Base-by-base conservation (phyloP, 148 eudicot genomes). In the Diospyros kaki region DNA sequence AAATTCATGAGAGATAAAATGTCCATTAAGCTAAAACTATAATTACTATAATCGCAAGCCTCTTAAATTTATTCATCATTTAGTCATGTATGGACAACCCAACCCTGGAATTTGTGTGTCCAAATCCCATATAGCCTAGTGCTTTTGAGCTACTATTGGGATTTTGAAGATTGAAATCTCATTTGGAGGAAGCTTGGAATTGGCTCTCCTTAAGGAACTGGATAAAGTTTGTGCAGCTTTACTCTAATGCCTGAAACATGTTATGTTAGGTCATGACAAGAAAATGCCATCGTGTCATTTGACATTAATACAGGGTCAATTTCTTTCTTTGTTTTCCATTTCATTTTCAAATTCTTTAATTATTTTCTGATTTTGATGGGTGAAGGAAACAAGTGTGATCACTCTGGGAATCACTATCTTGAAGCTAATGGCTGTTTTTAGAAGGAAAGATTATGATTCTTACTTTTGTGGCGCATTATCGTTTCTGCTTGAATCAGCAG, bases 331-430 rank as follows among this genome's bases (percentile, higher is more conserved):
- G 15, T 3, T 48, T 67, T 51, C 58, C 50, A 41, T 11, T 68
- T 41, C 58, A 54, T 41, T 7, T 55, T 55, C 39, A 15, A 70
- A 14, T 42, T 45, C 42, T 72, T n/a, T 45, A 44, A 73, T 60
- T 28, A 60, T 56, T 41, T 28, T 73, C 39, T 51, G 63, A 40
- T 41, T 40, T 41, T 1, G 40, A 15, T 50, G 56, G 6, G 55
- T 18, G 1, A 55, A 44, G 51, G 39, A 41, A 18, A 56, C 40
- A 55, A 3, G n/a, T 56, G 38, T 42, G 63, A 52, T 69, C 60
- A 66, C 61, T 39, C 39, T 52, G 3, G 51, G 73, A 42, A 62
- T 73, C 68, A 63, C 58, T 50, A 73, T 74, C 59, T 74, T 74
- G 60, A 40, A 59, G 59, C 52, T 72, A 15, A 39, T 39, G 59